phyloP scores from a whole-genome alignment of 1,139 yeast genomes.

The Sugiyamaella grinbergsii region DNA sequence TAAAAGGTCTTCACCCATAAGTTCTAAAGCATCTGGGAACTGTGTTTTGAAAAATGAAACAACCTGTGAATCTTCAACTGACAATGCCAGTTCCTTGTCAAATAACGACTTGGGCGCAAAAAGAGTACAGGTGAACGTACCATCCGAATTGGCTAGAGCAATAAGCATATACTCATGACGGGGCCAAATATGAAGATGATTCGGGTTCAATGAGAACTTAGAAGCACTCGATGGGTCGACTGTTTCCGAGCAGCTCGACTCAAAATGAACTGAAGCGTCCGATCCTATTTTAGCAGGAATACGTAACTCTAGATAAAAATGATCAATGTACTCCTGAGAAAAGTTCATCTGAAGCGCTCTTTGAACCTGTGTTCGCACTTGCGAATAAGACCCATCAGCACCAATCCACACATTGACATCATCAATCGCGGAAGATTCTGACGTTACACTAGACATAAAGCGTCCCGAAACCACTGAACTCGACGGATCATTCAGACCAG shows the following conservation, averaged over 20 bases:
- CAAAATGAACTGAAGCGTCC: background rate
- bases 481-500: conserved; percentile 37
- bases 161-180: conserved; percentile 83
- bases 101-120: conserved; percentile 81
- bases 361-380: conserved; percentile 70
- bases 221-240: conserved; percentile 1
- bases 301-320: conserved; percentile 76
- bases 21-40: conserved; percentile 72
- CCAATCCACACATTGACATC: conserved; percentile 68
- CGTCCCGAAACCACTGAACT: conserved; percentile 8
- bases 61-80: conserved; percentile 20
- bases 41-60: conserved; percentile 55
- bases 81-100: conserved; percentile 51
- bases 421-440: conserved; percentile 25
- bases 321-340: conserved; percentile 77
- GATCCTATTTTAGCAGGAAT: conserved; percentile 52
- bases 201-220: conserved; percentile 59
- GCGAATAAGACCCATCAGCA: conserved; percentile 85
- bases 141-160: conserved; percentile 82
- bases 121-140: conserved; percentile 86
- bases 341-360: conserved; percentile 66
- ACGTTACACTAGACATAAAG: conserved; percentile 8
- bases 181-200: conserved; percentile 94
- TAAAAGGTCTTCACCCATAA: conserved; percentile 65
- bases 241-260: conserved; percentile 8